These are phyloP conservation scores for Hyparrhenia diplandra DNA, from an alignment of 176 grass and related monocot genomes.

Conservation along the genomic window DNA sequence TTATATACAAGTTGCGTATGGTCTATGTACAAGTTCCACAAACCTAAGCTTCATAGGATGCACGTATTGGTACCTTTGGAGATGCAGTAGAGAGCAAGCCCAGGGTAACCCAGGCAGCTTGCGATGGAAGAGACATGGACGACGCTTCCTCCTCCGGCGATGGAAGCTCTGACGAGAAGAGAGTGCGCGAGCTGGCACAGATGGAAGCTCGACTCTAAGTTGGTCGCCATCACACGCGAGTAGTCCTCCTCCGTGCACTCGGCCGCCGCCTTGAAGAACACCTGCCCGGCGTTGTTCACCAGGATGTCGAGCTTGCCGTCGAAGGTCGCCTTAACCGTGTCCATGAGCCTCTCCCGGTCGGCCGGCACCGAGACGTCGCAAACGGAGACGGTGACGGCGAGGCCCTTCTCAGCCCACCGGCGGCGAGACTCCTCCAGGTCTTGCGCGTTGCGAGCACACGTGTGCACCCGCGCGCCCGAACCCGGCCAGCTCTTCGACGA, in stretches of 20 bases:
- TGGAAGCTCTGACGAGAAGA: not conserved
- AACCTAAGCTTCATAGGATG: too few species aligned
- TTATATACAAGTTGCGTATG: too few species aligned
- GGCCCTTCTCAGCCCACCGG: not conserved
- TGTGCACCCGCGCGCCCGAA: conserved; percentile 22
- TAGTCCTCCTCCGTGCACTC: conserved; percentile 40
- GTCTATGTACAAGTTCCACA: too few species aligned
- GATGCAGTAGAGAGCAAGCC: conserved; percentile 16
- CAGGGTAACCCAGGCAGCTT: not conserved
- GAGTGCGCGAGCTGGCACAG: conserved; percentile 36
- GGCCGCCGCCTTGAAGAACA: not conserved
- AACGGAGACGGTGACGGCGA: conserved; percentile 3
- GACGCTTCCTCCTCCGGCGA: not conserved
- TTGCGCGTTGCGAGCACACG: conserved; percentile 12
- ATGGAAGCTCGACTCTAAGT: conserved; percentile 43
- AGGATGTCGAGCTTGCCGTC: conserved; percentile 29
- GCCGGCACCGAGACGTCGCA: conserved; percentile 17
- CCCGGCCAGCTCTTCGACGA: conserved; percentile 11
- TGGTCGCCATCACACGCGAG: conserved; percentile 32
- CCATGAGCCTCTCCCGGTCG: conserved; percentile 18
- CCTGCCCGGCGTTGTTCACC: too few species aligned
- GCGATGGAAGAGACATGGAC: conserved; percentile 34
- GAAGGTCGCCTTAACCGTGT: not conserved
- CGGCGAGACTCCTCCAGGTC: conserved; percentile 6
- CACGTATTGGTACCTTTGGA: too few species aligned